phyloP scores from a whole-genome alignment of 495 filamentous ascomycete species.

The Neurospora sp. region DNA sequence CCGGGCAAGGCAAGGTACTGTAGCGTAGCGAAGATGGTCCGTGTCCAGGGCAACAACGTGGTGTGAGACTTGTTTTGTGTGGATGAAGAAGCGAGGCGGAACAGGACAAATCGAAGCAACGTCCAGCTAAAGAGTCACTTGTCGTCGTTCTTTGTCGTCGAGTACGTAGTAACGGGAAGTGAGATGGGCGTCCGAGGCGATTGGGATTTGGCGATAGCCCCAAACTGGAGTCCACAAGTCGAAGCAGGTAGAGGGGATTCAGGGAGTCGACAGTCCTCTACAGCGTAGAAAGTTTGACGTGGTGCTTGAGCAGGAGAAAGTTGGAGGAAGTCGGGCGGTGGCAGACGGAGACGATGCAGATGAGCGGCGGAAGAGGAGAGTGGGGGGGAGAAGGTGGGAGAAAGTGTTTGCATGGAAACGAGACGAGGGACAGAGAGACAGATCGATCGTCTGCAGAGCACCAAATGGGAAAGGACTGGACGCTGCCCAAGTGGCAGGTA shows the following conservation, averaged over 20 bases:
- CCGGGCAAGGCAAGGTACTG: not conserved
- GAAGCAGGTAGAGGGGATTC: not conserved
- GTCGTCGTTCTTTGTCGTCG: not conserved
- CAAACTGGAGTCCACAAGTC: not conserved
- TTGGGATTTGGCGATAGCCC: not conserved
- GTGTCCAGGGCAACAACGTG: not conserved
- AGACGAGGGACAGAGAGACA: not conserved
- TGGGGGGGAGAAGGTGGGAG: slow-evolving; percentile 1
- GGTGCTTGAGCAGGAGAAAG: not conserved
- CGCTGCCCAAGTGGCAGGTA: slow-evolving; percentile 6
- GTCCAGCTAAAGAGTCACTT: slow-evolving; percentile 6
- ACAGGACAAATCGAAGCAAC: not conserved
- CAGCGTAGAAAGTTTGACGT: not conserved
- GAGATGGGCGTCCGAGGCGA: not conserved
- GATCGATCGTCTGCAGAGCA: not conserved
- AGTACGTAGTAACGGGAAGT: not conserved
- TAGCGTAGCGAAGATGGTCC: not conserved
- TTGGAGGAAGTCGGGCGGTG: not conserved
- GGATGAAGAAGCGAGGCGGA: not conserved
- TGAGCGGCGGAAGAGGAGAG: not conserved
- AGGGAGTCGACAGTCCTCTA: not conserved
- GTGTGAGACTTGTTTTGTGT: not conserved
- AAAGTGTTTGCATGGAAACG: slow-evolving; percentile 4
- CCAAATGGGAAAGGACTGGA: not conserved
- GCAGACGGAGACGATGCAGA: not conserved